A percentile compares a stretch with the other conserved stretches of the same genome.
Evolutionary conservation across 345 rosid genomes (phyloP).

Genomic region (Eucalyptus brandiana): DNA sequence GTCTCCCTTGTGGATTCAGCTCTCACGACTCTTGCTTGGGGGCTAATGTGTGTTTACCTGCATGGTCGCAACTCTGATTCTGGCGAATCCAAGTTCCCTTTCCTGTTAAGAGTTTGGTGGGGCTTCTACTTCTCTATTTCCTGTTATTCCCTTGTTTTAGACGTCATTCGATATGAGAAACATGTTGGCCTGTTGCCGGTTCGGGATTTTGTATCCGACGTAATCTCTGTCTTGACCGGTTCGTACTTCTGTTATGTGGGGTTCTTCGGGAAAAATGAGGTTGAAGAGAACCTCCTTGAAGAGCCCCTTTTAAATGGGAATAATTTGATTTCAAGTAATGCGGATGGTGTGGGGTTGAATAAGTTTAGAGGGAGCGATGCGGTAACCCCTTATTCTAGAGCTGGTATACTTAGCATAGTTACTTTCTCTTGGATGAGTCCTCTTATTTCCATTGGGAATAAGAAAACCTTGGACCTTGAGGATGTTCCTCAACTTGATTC

Average conservation of each 20-base stretch:
- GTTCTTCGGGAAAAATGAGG: slow-evolving; percentile 13
- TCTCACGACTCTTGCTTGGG: slow-evolving; percentile 34
- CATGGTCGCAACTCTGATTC: slow-evolving; percentile 4
- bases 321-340: not conserved
- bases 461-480: slow-evolving; percentile 47
- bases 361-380: slow-evolving; percentile 4
- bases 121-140: slow-evolving; percentile 24
- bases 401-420: slow-evolving; percentile 8
- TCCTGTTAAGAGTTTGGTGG: slow-evolving; percentile 48
- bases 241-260: slow-evolving; percentile 41
- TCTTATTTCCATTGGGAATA: slow-evolving; percentile 43
- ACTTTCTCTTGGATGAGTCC: slow-evolving; percentile 58
- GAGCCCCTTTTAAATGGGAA: slow-evolving; percentile 22
- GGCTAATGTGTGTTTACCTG: slow-evolving; percentile 16
- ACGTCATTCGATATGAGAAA: slow-evolving; percentile 3
- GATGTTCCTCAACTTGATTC: slow-evolving; percentile 57
- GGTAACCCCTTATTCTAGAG: slow-evolving; percentile 9
- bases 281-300: slow-evolving; percentile 10
- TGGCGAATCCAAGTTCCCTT: slow-evolving; percentile 8
- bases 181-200: not conserved
- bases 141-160: slow-evolving; percentile 25
- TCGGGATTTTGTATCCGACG: slow-evolving; percentile 22
- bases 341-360: not conserved
- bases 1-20: slow-evolving; percentile 27
- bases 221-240: slow-evolving; percentile 17